Evolutionary conservation across 768 basidiomycete genomes (phyloP).

Genomic region (Hortiboletus campestris): DNA sequence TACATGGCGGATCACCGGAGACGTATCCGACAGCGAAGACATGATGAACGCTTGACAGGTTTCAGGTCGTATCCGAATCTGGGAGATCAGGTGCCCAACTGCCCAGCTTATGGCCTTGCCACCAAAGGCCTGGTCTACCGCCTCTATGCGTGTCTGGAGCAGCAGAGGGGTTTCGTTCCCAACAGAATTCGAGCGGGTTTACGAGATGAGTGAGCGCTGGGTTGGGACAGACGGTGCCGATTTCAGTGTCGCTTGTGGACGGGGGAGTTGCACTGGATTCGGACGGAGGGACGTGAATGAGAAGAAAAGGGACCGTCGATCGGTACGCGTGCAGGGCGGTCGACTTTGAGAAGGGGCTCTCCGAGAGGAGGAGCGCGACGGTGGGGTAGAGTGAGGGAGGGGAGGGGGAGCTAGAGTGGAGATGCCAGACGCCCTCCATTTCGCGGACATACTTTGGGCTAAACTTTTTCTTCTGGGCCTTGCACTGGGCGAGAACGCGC

Average conservation of each 20-base stretch:
- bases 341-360: conserved; percentile 74
- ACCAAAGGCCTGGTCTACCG: conserved; percentile 45
- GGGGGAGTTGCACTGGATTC: background rate
- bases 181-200: conserved; percentile 19
- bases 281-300: conserved; percentile 68
- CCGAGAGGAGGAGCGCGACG: conserved; percentile 78
- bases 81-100: conserved; percentile 20
- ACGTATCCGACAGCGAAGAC: no score
- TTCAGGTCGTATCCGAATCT: background rate
- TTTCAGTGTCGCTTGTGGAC: background rate
- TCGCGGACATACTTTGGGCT: conserved; percentile 83
- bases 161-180: conserved; percentile 18
- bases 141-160: background rate
- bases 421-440: conserved; percentile 81
- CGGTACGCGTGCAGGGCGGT: conserved; percentile 69
- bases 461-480: conserved; percentile 81
- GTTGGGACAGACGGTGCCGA: conserved; percentile 21
- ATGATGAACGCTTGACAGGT: no score
- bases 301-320: conserved; percentile 74
- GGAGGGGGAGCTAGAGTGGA: conserved; percentile 12
- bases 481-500: conserved; percentile 85
- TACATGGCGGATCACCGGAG: background rate
- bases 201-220: conserved; percentile 21
- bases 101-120: conserved; percentile 19
- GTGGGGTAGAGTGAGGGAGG: conserved; percentile 2